Percentiles rank a stretch among this genome's conserved stretches.
These are phyloP conservation scores for Acacia concinna DNA, from an alignment of 331 rosid species.

Conservation along the genomic window DNA sequence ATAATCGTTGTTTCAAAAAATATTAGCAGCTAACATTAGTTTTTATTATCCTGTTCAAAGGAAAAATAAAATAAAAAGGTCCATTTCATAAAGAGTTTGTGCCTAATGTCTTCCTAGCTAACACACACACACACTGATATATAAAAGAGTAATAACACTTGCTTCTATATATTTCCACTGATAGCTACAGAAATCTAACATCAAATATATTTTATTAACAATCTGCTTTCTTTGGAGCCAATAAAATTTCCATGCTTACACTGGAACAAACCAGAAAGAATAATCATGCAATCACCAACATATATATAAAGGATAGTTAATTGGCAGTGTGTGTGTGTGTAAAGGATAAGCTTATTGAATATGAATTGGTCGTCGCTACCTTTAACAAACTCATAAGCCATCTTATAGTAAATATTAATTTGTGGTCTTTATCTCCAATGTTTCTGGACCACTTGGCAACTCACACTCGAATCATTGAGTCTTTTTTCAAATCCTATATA, in stretches of 20 bases:
- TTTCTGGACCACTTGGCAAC: constrained; percentile 51
- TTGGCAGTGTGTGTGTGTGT: no score
- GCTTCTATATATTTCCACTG: constrained; percentile 33
- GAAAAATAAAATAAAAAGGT: constrained; percentile 18
- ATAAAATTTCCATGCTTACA: constrained; percentile 18
- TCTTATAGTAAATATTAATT: constrained; percentile 8
- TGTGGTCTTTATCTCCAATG: constrained; percentile 46
- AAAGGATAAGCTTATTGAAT: constrained; percentile 31
- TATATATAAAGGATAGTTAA: background rate
- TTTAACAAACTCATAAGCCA: constrained; percentile 39
- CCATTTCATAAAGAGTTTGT: background rate
- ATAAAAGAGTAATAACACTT: constrained; percentile 12
- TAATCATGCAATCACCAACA: background rate
- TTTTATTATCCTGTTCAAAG: constrained; percentile 40
- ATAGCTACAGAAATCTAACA: constrained; percentile 50
- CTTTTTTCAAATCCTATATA: background rate
- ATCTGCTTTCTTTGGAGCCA: constrained; percentile 19
- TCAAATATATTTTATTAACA: background rate
- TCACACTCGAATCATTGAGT: background rate
- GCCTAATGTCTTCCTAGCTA: constrained; percentile 36
- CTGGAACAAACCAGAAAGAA: constrained; percentile 26
- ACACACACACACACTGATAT: constrained; percentile 21
- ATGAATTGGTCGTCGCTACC: background rate
- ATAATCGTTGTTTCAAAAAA: constrained; percentile 31
- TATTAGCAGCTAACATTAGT: constrained; percentile 39